phyloP scores from a whole-genome alignment of 2,329 filamentous ascomycete species.

The Graphiopsis chlorocephala region DNA sequence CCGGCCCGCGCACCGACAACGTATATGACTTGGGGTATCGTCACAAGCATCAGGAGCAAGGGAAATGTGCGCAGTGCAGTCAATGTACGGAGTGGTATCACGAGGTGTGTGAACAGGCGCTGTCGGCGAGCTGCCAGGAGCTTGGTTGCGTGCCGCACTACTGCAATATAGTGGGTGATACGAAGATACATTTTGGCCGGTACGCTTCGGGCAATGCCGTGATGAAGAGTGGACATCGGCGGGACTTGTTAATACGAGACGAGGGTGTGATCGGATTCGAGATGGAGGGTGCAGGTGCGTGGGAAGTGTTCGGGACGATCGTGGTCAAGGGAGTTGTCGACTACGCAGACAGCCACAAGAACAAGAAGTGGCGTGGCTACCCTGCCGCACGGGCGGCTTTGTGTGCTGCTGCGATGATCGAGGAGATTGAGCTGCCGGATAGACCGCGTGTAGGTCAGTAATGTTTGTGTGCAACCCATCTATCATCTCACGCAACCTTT shows the following conservation, averaged over 20 bases:
- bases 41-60: too few relatives aligned
- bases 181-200: conserved; percentile 20
- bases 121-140: conserved; percentile 12
- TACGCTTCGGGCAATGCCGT: conserved; percentile 19
- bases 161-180: background rate
- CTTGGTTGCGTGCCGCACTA: conserved; percentile 8
- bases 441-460: conserved; percentile 11
- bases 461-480: background rate
- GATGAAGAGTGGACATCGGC: conserved; percentile 18
- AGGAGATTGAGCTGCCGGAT: conserved; percentile 16
- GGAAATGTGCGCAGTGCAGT: too few relatives aligned
- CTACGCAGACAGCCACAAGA: conserved; percentile 26
- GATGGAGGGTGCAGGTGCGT: conserved; percentile 25
- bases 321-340: conserved; percentile 22
- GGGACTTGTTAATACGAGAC: conserved; percentile 27
- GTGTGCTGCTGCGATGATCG: conserved; percentile 18
- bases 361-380: conserved; percentile 22
- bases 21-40: too few relatives aligned
- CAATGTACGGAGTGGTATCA: too few relatives aligned
- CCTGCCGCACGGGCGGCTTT: conserved; percentile 19
- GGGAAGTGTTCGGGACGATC: conserved; percentile 18
- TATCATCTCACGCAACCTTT: too few relatives aligned
- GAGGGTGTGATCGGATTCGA: conserved; percentile 21
- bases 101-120: too few relatives aligned
- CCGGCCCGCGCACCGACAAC: too few relatives aligned